phyloP scores from a whole-genome alignment of 1,284 basidiomycete genomes.

The Ceratobasidium sp. region DNA sequence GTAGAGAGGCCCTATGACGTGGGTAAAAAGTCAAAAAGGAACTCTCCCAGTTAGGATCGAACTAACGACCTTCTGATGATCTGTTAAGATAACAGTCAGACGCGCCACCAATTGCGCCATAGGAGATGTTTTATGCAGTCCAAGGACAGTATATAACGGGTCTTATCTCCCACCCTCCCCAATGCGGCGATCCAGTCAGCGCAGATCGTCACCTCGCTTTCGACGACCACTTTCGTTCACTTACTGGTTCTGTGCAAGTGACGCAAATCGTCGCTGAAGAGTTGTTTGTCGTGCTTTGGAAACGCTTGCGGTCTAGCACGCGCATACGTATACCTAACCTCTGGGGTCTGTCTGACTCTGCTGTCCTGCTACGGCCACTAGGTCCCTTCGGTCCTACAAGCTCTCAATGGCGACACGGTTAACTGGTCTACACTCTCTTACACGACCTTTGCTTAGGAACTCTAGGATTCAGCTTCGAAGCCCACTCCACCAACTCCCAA shows the following conservation, averaged over 20 bases:
- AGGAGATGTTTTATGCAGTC: not conserved
- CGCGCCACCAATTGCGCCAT: constrained; percentile 40
- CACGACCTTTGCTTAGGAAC: not conserved
- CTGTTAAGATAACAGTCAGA: constrained; percentile 18
- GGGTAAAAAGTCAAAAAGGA: not conserved
- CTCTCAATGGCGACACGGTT: not conserved
- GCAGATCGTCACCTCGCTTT: too few species aligned
- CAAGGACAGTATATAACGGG: too few species aligned
- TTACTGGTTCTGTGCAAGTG: too few species aligned
- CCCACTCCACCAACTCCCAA: not conserved
- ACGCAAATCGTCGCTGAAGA: too few species aligned
- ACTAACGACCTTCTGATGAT: constrained; percentile 34
- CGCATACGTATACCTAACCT: too few species aligned
- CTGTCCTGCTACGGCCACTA: too few species aligned
- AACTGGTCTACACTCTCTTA: not conserved
- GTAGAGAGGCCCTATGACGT: not conserved
- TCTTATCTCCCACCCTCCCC: too few species aligned
- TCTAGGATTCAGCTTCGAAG: not conserved
- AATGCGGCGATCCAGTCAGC: not conserved
- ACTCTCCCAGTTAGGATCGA: constrained; percentile 35
- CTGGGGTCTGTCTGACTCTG: too few species aligned
- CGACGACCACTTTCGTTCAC: too few species aligned
- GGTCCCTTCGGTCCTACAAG: too few species aligned
- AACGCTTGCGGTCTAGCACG: too few species aligned
- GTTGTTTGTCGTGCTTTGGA: too few species aligned